Evolutionary conservation across 1,139 yeast species (phyloP), one percentile per base, ranked within the genome.

Genomic region (Maudiozyma humilis): DNA sequence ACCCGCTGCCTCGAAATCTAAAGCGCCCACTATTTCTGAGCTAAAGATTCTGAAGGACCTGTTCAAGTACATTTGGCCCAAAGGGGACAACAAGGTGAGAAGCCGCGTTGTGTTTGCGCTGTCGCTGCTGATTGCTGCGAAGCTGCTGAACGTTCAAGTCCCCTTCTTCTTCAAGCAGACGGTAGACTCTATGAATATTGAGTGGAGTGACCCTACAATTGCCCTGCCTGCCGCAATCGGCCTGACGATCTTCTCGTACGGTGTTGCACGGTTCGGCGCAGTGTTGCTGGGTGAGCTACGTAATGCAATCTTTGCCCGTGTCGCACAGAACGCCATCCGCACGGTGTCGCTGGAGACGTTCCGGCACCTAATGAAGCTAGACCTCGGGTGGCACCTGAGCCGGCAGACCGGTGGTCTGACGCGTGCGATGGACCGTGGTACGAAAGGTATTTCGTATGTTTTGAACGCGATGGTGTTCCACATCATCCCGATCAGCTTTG

Each of bases 351-450:
- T 82, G 38, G 86, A 84, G 58, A 89, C 96, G 0, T 91, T 91
- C 63, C 72, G 70, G 40, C 97, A 89, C 63, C 69, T 91, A 46
- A 72, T 91, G 61, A 79, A 79, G 54, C 73, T 91, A 66, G 99
- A 91, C 65, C 69, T 89, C 42, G 86, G 88, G 16, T 91, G 91
- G 73, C 98, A 91, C 64, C 67, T 91, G 42, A 75, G 93, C 7
- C 73, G 89, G 54, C 97, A 93, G 62, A 93, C 98, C 0, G 99
- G 99, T 53, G 97, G 96, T 0, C 67, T 91, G 38, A 91, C 96
- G 0, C 71, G 98, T 49, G 97, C 98, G 1, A 91, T 91, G 56
- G 99, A 91, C 59, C 72, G 98, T 54, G 99, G 99, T 62, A 91
- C 97, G 1, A 91, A 91, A 56, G 98, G 99, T 66, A 91, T 91